Base-by-base conservation (phyloP, 805 yeast species). In the Lachancea thermotolerans region DNA sequence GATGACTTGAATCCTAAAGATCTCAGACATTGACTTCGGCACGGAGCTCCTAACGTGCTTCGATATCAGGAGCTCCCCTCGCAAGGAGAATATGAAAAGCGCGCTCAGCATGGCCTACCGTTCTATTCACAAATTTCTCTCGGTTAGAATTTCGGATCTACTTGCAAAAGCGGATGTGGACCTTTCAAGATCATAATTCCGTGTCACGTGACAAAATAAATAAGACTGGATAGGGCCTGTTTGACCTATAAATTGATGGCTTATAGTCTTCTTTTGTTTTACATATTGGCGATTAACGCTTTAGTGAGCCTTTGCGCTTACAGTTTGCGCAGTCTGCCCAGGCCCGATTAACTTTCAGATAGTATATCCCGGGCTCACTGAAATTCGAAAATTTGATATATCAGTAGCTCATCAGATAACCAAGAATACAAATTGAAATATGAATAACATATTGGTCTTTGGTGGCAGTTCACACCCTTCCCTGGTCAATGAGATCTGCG, bases 381-480 rank as follows among this genome's bases (percentile, higher is more conserved):
- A 10, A 14, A 14, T n/a, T 34, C 37, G 16, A 34, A 14, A 34
- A 34, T n/a, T 34, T 34, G 12, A 12, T n/a, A 15, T n/a, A 15
- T 14, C 17, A n/a, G 3, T 16, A 38, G 27, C 18, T 25, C 28
- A 12, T 38, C 30, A 21, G 25, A 21, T 21, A 21, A 21, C 25
- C 25, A 21, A 7, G 25, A 21, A 21, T 7, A 21, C 4, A 21
- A 21, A 21, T 21, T 10, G 12, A 36, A 18, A 17, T 5, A 86
- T 89, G 86, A 81, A 87, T 67, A 88, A 89, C 67, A 77, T 93
- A 46, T 81, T 89, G 21, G 84, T 93, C 14, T 78, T 93, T 57
- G 90, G 96, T 15, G 98, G 99, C 33, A 78, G 87, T 31, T 84
- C 96, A 10, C 95, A 93, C 60, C 93, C 95, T 4, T 75, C 74